These are phyloP conservation scores for Sutorius eximius DNA, from an alignment of 1,284 basidiomycete species.

Conservation along the genomic window DNA sequence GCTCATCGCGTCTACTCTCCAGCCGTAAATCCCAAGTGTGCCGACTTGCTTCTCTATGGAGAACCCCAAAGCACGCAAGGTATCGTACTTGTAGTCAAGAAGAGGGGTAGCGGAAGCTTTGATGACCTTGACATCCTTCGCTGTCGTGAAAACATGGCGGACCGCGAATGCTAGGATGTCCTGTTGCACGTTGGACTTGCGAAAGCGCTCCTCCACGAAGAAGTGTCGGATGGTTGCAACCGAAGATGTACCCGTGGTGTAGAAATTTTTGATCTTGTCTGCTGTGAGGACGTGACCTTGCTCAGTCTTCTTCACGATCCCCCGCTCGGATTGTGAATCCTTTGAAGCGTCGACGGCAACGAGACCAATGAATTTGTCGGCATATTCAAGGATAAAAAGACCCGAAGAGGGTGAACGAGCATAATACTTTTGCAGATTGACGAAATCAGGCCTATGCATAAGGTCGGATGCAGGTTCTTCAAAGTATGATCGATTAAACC, in stretches of 20 bases:
- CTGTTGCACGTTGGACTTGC: constrained; percentile 55
- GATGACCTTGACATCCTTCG: constrained; percentile 45
- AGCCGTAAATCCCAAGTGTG: constrained; percentile 52
- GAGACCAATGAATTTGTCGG: constrained; percentile 60
- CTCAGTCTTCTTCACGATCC: constrained; percentile 24
- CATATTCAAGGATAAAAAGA: constrained; percentile 69
- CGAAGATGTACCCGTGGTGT: constrained; percentile 39
- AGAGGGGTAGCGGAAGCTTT: constrained; percentile 51
- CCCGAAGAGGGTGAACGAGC: constrained; percentile 57
- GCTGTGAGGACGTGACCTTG: constrained; percentile 13
- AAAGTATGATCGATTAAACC: constrained; percentile 70
- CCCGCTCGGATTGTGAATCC: constrained; percentile 36
- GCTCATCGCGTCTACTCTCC: constrained; percentile 45
- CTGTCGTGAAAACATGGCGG: constrained; percentile 52
- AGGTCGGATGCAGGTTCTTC: constrained; percentile 54
- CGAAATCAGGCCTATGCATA: constrained; percentile 60
- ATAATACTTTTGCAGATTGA: constrained; percentile 58
- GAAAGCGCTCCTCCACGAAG: constrained; percentile 66
- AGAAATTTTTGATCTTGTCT: constrained; percentile 17
- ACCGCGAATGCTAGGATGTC: constrained; percentile 66
- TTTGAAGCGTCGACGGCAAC: constrained; percentile 65
- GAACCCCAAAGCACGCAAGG: constrained; percentile 55
- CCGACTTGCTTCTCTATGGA: constrained; percentile 41
- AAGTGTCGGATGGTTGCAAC: constrained; percentile 75
- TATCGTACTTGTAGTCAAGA: constrained; percentile 47